Percentiles rank a stretch among this genome's conserved stretches.
phyloP scores from a whole-genome alignment of 2,329 filamentous ascomycete species.

The Arthrinium phaeospermum region DNA sequence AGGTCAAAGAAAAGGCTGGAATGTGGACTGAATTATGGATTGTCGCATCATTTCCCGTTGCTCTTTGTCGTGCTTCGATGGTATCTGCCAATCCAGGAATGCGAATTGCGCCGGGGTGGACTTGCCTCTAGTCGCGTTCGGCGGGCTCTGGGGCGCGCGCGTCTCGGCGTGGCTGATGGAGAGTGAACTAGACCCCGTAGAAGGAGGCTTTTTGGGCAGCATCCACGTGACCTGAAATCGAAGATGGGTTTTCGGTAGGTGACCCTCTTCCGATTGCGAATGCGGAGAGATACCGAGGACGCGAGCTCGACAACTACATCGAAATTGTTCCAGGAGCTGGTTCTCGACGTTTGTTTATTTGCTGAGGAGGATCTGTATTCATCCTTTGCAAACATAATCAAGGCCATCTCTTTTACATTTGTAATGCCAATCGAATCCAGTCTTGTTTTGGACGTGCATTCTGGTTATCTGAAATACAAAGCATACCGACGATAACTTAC shows the following conservation, averaged over 20 bases:
- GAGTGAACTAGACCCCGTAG: not conserved
- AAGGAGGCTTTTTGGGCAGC: not conserved
- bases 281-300: not conserved
- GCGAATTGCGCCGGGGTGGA: conserved; percentile 10
- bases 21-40: conserved; percentile 10
- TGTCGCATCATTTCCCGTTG: conserved; percentile 8
- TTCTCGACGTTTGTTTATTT: not conserved
- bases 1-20: conserved; percentile 22
- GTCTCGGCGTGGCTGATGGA: not conserved
- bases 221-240: not conserved
- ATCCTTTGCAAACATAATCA: not conserved
- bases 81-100: conserved; percentile 13
- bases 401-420: too few relatives aligned
- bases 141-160: conserved; percentile 10
- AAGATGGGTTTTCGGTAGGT: not conserved
- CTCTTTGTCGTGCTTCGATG: conserved; percentile 7
- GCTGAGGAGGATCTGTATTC: not conserved
- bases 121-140: conserved; percentile 1
- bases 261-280: not conserved
- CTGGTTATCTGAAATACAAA: not conserved
- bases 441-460: not conserved
- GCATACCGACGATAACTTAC: not conserved
- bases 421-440: not conserved
- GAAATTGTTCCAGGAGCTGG: not conserved
- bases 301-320: not conserved